Evolutionary conservation across 2,329 filamentous ascomycete genomes (phyloP), one percentile per base, ranked within the genome.

Genomic region (Tolypocladium ophioglossoides): DNA sequence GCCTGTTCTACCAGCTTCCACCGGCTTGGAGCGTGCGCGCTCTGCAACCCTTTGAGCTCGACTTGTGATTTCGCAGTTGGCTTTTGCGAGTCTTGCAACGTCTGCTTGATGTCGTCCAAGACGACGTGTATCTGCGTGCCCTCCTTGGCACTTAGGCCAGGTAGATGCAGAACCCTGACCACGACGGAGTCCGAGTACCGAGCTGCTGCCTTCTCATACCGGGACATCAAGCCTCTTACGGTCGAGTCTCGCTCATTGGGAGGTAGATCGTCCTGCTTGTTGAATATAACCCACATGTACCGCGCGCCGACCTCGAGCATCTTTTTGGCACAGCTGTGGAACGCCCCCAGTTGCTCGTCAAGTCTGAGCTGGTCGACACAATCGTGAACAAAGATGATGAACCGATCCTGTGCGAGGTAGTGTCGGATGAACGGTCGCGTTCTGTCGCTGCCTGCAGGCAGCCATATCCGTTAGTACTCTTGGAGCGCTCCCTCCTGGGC

Each of bases 251-350:
- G 50, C 9, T 64, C 50, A 0, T 54, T 60, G 1, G 53, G 35
- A 0, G 56, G 39, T 1, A 69, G 59, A 7, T 61, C 54, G 44
- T 70, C 68, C 27, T 70, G 68, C 18, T 68, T 68, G 56, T 63
- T 69, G 46, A 70, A 59, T 2, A 70, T 11, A 16, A 69, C 59
- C 44, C 66, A 68, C 51, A 67, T 57, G 51, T 66, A 55, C 6
- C 53, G 56, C 8, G 59, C 54, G 7, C 59, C 61, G 1, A 56
- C 40, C 2, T 63, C 56, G 9, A 48, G 1, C 50, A 66, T 61
- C 55, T 56, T 59, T 8, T 39, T 27, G 18, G 64, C n/a, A 1
- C 55, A 59, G 34, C 52, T 52, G n/a, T 57, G 58, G 3, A 69
- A 58, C 46, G 66, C 59, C n/a, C 63, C 62, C 0, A 68, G 38